A percentile compares a stretch with the other conserved stretches of the same genome.
phyloP scores from a whole-genome alignment of 2,329 filamentous ascomycete species.

The Aphanoascus verrucosus region DNA sequence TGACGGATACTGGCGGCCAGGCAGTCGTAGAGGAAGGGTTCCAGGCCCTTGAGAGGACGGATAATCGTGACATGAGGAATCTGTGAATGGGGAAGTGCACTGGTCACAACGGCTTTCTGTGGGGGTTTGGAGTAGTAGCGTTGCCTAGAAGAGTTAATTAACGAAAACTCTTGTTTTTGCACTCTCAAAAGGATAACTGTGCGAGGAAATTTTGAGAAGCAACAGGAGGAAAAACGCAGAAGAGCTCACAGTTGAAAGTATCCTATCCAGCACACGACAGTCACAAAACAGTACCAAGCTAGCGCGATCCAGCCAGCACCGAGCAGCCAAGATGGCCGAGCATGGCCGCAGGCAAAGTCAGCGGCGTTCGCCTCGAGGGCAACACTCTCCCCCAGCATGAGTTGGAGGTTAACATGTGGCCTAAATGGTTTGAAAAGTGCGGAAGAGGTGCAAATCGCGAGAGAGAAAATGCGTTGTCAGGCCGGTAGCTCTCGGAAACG shows the following conservation, averaged over 20 bases:
- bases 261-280: conserved; percentile 48
- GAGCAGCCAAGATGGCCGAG: conserved; percentile 24
- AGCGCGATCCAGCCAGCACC: conserved; percentile 39
- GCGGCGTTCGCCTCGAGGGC: conserved; percentile 4
- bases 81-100: conserved; percentile 29
- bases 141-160: conserved; percentile 35
- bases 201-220: neutral
- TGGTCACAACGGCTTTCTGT: conserved; percentile 33
- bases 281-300: conserved; percentile 47
- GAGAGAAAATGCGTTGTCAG: neutral
- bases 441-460: too few relatives aligned
- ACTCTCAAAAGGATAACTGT: neutral
- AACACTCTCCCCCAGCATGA: conserved; percentile 12
- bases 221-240: neutral
- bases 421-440: neutral
- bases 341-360: conserved; percentile 13
- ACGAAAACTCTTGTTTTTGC: neutral
- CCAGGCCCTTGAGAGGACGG: conserved; percentile 83
- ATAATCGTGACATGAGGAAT: conserved; percentile 82
- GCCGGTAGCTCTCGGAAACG: too few relatives aligned
- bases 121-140: conserved; percentile 43
- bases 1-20: conserved; percentile 77
- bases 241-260: conserved; percentile 47
- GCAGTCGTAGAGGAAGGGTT: conserved; percentile 84
- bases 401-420: conserved; percentile 8